Percentiles rank a stretch among this genome's conserved stretches.
Evolutionary conservation across 768 basidiomycete species (phyloP).

Genomic region (Tricholoma matsutake): DNA sequence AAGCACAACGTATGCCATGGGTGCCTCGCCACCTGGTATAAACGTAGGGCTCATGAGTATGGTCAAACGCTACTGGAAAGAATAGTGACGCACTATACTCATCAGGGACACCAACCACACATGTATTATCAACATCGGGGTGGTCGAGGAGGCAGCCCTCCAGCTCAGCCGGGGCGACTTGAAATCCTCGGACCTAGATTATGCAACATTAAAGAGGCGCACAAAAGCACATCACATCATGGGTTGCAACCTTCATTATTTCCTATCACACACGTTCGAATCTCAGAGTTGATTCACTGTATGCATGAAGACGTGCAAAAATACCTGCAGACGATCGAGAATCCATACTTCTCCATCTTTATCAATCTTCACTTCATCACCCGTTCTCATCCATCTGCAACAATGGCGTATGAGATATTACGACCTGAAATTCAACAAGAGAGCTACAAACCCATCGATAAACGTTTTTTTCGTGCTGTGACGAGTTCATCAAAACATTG

Average conservation of each 20-base stretch:
- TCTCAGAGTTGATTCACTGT: not conserved
- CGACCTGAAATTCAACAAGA: not conserved
- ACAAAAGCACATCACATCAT: slow-evolving; percentile 17
- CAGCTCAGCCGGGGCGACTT: slow-evolving; percentile 72
- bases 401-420: slow-evolving; percentile 3
- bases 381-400: slow-evolving; percentile 65
- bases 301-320: not conserved
- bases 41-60: not conserved
- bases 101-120: slow-evolving; percentile 65
- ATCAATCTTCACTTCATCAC: slow-evolving; percentile 59
- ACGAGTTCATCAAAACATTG: not conserved
- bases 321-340: slow-evolving; percentile 61
- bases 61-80: not conserved
- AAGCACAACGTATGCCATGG: slow-evolving; percentile 65
- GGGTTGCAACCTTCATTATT: slow-evolving; percentile 38
- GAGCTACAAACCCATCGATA: slow-evolving; percentile 49
- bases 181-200: slow-evolving; percentile 59
- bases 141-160: slow-evolving; percentile 65
- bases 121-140: slow-evolving; percentile 55
- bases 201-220: slow-evolving; percentile 13
- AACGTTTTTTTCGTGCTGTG: slow-evolving; percentile 67
- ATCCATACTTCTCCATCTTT: slow-evolving; percentile 56
- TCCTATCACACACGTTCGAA: slow-evolving; percentile 26
- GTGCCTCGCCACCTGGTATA: slow-evolving; percentile 56
- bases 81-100: slow-evolving; percentile 50